Conservation (phyloP, 139 green algal species). For the Chlamydomonas incerta region DNA sequence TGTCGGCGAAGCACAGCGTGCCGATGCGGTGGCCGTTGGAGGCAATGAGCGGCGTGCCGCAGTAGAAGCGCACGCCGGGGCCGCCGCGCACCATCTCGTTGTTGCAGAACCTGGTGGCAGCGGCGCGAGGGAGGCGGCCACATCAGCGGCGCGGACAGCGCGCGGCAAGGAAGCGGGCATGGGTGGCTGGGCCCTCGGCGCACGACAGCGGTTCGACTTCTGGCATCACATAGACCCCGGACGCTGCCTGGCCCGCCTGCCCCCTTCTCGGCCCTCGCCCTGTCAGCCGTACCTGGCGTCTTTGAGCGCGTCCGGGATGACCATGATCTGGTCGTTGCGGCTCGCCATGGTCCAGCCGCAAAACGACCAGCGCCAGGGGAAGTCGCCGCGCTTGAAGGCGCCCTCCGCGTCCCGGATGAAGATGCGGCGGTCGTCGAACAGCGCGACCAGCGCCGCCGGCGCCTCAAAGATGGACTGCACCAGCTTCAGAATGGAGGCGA, state of each 20-base stretch:
- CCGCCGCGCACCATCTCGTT: slow-evolving; percentile 64
- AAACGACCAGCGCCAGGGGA: slow-evolving; percentile 63
- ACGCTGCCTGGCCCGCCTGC: too few relatives aligned
- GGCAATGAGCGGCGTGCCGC: slow-evolving; percentile 76
- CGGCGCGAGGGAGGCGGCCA: too few relatives aligned
- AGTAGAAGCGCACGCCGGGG: slow-evolving; percentile 80
- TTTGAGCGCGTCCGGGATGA: slow-evolving; percentile 73
- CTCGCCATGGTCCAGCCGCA: slow-evolving; percentile 82
- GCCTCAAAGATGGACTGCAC: slow-evolving; percentile 48
- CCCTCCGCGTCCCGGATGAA: slow-evolving; percentile 46
- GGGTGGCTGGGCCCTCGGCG: too few relatives aligned
- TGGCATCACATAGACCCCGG: too few relatives aligned
- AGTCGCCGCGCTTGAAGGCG: slow-evolving; percentile 49
- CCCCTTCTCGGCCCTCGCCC: too few relatives aligned
- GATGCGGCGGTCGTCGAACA: slow-evolving; percentile 56
- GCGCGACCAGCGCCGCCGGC: slow-evolving; percentile 37
- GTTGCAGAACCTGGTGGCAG: slow-evolving; percentile 62
- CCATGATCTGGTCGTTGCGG: slow-evolving; percentile 65
- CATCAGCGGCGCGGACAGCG: too few relatives aligned
- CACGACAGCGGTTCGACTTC: too few relatives aligned
- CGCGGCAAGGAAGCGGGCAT: too few relatives aligned
- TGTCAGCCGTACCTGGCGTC: slow-evolving; percentile 56
- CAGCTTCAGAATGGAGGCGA: slow-evolving; percentile 52
- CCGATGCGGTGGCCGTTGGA: slow-evolving; percentile 75
- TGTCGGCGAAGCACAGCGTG: slow-evolving; percentile 73